Evolutionary conservation across 1,139 yeast species (phyloP).

Genomic region (Candida sanyaensis): DNA sequence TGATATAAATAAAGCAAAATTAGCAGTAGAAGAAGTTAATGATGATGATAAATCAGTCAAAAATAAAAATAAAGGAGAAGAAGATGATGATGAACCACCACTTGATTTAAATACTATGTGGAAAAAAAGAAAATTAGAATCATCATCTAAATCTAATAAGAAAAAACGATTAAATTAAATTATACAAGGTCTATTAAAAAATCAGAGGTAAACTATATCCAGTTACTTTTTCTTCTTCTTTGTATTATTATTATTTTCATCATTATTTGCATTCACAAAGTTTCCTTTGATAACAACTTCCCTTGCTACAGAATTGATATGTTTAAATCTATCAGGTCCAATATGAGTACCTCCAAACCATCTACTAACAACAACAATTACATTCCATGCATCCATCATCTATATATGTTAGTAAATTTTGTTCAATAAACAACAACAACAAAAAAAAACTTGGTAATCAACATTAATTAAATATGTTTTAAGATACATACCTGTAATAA

Average conservation of each 20-base stretch:
- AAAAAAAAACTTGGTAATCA: too few species aligned
- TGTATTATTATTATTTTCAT: conserved; percentile 12
- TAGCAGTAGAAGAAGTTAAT: conserved; percentile 9
- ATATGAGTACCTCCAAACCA: conserved; percentile 94
- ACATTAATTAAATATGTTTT: too few species aligned
- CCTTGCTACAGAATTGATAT: conserved; percentile 85
- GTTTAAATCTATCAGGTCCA: conserved; percentile 94
- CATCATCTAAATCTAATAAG: conserved; percentile 12
- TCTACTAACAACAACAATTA: conserved; percentile 82
- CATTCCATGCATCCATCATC: conserved; percentile 83
- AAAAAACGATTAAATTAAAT: conserved; percentile 9
- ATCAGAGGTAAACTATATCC: neutral
- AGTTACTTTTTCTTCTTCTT: conserved; percentile 22
- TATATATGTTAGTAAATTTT: conserved; percentile 14
- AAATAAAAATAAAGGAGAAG: neutral
- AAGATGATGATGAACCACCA: conserved; percentile 4
- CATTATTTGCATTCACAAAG: conserved; percentile 25
- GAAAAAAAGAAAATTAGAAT: conserved; percentile 24
- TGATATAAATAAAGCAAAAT: neutral
- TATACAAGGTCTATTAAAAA: too few species aligned
- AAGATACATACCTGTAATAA: conserved; percentile 56
- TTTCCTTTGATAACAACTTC: conserved; percentile 76
- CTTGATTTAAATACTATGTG: conserved; percentile 27
- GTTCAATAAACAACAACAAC: too few species aligned
- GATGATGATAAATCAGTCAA: conserved; percentile 1